Evolutionary conservation across 2,329 filamentous ascomycete species (phyloP).

Genomic region (Penicillium sp.): DNA sequence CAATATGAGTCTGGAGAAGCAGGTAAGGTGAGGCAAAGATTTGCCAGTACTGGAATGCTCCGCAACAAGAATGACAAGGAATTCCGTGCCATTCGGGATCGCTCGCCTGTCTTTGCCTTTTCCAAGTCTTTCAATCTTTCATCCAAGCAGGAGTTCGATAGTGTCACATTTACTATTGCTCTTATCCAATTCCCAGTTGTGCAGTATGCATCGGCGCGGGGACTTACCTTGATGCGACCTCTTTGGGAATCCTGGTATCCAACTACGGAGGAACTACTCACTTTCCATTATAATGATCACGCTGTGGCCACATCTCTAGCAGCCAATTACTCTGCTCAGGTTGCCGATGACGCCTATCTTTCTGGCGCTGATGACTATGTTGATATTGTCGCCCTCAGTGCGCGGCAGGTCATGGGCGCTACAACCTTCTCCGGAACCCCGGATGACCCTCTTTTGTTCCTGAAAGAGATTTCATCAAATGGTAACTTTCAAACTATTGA

Average conservation of each 20-base stretch:
- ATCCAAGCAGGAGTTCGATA: slow-evolving; percentile 46
- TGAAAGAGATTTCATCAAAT: slow-evolving; percentile 84
- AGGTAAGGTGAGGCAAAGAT: slow-evolving; percentile 63
- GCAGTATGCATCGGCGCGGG: slow-evolving; percentile 74
- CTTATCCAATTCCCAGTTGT: slow-evolving; percentile 77
- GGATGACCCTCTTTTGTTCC: slow-evolving; percentile 71
- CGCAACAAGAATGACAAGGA: slow-evolving; percentile 65
- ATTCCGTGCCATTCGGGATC: slow-evolving; percentile 71
- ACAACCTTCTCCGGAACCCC: slow-evolving; percentile 73
- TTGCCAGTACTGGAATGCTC: slow-evolving; percentile 67
- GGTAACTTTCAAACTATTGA: slow-evolving; percentile 85
- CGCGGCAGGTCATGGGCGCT: slow-evolving; percentile 77
- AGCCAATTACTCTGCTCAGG: slow-evolving; percentile 70
- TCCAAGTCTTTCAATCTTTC: slow-evolving; percentile 63
- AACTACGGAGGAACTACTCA: slow-evolving; percentile 62
- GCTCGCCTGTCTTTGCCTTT: slow-evolving; percentile 82
- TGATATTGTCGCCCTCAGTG: slow-evolving; percentile 74
- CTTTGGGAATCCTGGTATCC: slow-evolving; percentile 77
- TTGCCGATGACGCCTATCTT: slow-evolving; percentile 69
- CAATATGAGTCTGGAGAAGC: slow-evolving; percentile 73
- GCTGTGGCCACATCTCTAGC: slow-evolving; percentile 63
- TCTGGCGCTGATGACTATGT: slow-evolving; percentile 75
- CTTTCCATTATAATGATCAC: slow-evolving; percentile 77
- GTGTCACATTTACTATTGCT: slow-evolving; percentile 72
- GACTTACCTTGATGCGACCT: slow-evolving; percentile 75